Percentiles rank a stretch among this genome's conserved stretches.
Evolutionary conservation across 2,329 filamentous ascomycete species (phyloP).

Genomic region (Myriosclerotinia duriaeana): DNA sequence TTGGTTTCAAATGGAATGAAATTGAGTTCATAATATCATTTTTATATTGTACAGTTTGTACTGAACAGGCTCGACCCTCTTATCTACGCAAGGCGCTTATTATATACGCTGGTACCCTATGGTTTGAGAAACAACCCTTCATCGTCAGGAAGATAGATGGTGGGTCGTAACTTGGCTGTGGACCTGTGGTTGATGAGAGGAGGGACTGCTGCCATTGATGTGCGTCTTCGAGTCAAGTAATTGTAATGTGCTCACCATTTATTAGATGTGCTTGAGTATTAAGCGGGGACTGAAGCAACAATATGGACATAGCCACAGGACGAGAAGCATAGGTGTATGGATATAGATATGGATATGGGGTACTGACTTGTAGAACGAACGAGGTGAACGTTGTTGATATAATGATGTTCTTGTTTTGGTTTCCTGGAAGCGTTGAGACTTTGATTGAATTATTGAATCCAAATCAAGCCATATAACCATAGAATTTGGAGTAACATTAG

Average conservation of each 20-base stretch:
- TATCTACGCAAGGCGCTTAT: slow-evolving; percentile 19
- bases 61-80: not conserved
- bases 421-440: too few species aligned
- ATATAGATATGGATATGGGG: too few species aligned
- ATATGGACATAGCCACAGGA: not conserved
- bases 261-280: too few species aligned
- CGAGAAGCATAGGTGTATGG: not conserved
- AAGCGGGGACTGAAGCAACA: not conserved
- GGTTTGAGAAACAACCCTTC: not conserved
- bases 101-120: slow-evolving; percentile 15
- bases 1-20: not conserved
- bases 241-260: too few species aligned
- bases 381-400: too few species aligned
- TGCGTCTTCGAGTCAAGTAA: too few species aligned
- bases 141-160: not conserved
- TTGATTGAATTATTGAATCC: too few species aligned
- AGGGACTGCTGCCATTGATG: not conserved
- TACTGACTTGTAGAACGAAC: too few species aligned
- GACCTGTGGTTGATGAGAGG: not conserved
- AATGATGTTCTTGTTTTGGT: too few species aligned
- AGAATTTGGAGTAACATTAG: too few species aligned
- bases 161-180: not conserved
- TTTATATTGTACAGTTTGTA: not conserved
- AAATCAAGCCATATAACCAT: too few species aligned
- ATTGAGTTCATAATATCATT: not conserved